Evolutionary conservation across 176 grass and related monocot genomes (phyloP).

Genomic region (Musa acuminata): DNA sequence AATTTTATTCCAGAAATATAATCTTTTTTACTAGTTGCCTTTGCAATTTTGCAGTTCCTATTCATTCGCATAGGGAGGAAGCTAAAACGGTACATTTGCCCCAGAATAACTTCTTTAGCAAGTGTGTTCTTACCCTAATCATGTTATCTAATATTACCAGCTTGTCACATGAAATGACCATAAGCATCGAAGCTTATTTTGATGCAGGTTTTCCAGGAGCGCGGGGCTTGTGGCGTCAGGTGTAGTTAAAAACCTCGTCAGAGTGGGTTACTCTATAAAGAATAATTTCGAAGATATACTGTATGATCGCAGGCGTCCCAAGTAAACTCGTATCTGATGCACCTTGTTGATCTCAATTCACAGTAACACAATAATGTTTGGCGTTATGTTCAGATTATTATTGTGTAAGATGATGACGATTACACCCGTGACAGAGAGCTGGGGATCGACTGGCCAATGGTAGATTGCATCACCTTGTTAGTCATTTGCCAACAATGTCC

Average conservation of each 20-base stretch:
- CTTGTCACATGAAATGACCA: background rate
- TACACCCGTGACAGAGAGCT: too few species aligned
- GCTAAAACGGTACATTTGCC: background rate
- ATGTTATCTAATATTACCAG: background rate
- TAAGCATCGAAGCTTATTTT: background rate
- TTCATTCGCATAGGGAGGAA: background rate
- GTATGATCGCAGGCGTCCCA: slow-evolving; percentile 66
- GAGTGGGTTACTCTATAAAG: slow-evolving; percentile 69
- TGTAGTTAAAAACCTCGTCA: slow-evolving; percentile 67
- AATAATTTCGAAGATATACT: slow-evolving; percentile 66
- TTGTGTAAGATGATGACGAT: too few species aligned
- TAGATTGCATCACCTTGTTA: too few species aligned
- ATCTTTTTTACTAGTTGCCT: background rate
- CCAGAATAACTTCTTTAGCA: background rate
- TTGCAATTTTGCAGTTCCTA: background rate
- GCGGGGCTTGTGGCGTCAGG: slow-evolving; percentile 69
- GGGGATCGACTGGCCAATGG: too few species aligned
- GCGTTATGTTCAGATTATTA: too few species aligned
- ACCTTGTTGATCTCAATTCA: too few species aligned
- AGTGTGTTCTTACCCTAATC: background rate
- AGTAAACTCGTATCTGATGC: slow-evolving; percentile 28
- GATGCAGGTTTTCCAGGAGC: slow-evolving; percentile 74
- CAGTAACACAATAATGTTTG: too few species aligned
- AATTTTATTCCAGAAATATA: background rate
- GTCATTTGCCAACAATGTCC: too few species aligned